Evolutionary conservation across 1,139 yeast genomes (phyloP).

Genomic region (Pichia terricola): DNA sequence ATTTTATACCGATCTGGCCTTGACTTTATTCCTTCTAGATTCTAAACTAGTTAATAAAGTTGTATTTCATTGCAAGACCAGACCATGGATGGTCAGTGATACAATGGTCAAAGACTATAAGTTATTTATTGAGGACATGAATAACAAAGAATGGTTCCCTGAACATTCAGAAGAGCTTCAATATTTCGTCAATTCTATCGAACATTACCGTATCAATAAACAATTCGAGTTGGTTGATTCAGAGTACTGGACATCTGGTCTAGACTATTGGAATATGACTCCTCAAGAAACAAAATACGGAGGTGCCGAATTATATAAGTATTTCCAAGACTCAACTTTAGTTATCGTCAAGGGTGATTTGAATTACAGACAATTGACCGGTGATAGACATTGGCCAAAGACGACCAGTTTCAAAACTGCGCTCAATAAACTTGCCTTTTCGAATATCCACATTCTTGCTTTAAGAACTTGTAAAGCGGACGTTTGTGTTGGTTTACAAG

Average conservation of each 20-base stretch:
- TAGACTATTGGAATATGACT: conserved; percentile 61
- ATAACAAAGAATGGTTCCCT: conserved; percentile 42
- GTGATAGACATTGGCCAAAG: conserved; percentile 81
- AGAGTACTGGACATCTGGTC: conserved; percentile 78
- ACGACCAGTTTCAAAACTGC: conserved; percentile 67
- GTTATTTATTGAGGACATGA: conserved; percentile 49
- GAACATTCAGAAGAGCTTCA: conserved; percentile 34
- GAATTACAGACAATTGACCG: conserved; percentile 88
- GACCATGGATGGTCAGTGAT: conserved; percentile 98
- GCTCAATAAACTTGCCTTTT: conserved; percentile 54
- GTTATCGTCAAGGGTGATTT: conserved; percentile 91
- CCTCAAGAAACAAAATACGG: conserved; percentile 45
- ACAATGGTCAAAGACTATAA: conserved; percentile 77
- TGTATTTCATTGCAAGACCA: conserved; percentile 76
- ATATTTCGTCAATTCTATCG: conserved; percentile 42
- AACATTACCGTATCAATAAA: conserved; percentile 39
- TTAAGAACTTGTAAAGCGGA: conserved; percentile 95
- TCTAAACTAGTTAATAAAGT: conserved; percentile 52
- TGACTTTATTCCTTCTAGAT: conserved; percentile 69
- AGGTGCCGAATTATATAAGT: conserved; percentile 46
- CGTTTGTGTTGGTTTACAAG: conserved; percentile 77
- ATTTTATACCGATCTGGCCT: conserved; percentile 75
- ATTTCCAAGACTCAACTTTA: conserved; percentile 46
- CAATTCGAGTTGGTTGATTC: conserved; percentile 50
- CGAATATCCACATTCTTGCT: conserved; percentile 57